Percentiles rank a stretch among this genome's conserved stretches.
These are phyloP conservation scores for Leptographium procerum DNA, from an alignment of 2,329 filamentous ascomycete genomes.

Conservation along the genomic window DNA sequence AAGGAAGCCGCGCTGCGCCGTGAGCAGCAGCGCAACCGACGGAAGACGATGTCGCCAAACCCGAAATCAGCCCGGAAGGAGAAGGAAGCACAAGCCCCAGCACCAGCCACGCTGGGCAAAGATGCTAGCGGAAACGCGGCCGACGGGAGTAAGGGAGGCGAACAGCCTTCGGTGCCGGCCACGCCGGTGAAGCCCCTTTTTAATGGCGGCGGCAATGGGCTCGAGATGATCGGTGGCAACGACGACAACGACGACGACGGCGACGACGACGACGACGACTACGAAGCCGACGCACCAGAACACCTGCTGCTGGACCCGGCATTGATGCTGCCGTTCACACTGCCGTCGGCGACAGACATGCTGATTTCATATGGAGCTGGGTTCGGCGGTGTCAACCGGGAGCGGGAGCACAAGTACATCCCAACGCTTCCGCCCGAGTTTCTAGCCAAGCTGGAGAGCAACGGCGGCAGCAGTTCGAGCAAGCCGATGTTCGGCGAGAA, in stretches of 20 bases:
- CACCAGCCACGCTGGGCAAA: neutral
- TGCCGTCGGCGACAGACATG: conserved; percentile 96
- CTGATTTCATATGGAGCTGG: conserved; percentile 88
- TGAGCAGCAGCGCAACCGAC: conserved; percentile 36
- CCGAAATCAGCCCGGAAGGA: conserved; percentile 14
- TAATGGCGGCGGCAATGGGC: no score
- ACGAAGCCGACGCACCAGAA: conserved; percentile 59
- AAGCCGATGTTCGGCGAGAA: conserved; percentile 50
- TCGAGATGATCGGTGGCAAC: conserved; percentile 38
- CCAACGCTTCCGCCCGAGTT: conserved; percentile 93
- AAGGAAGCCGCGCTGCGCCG: conserved; percentile 56
- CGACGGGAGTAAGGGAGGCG: no score
- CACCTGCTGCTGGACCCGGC: conserved; percentile 78
- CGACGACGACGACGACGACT: conserved; percentile 31
- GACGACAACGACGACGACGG: conserved; percentile 25
- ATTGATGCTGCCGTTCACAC: conserved; percentile 85
- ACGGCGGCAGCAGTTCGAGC: conserved; percentile 26
- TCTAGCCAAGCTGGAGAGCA: conserved; percentile 68
- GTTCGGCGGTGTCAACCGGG: conserved; percentile 83
- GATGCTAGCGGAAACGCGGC: no score
- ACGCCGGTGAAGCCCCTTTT: neutral
- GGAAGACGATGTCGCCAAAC: conserved; percentile 30
- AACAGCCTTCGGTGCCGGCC: neutral
- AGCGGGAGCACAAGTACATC: conserved; percentile 89
- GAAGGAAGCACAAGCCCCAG: conserved; percentile 11